Conservation (phyloP, 805 yeast species). For the Hanseniaspora jakobsenii region DNA sequence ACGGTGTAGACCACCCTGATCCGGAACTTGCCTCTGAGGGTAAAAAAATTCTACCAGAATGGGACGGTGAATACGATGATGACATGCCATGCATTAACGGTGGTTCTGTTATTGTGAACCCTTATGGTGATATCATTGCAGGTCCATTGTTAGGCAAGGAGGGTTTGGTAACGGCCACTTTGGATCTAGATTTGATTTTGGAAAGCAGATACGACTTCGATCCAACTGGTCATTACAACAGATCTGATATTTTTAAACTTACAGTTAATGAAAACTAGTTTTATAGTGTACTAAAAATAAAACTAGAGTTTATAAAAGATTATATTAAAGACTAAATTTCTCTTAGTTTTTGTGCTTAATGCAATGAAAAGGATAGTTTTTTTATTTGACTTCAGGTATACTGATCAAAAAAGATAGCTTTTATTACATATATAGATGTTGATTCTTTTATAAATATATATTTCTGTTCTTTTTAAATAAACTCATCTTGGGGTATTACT, state of each 20-base stretch:
- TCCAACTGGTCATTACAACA: conserved; percentile 34
- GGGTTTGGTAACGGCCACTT: conserved; percentile 33
- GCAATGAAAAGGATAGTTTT: too few species aligned
- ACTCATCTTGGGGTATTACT: too few species aligned
- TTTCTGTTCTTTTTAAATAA: too few species aligned
- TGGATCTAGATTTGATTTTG: conserved; percentile 30
- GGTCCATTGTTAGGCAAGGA: conserved; percentile 34
- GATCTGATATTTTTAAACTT: conserved; percentile 35
- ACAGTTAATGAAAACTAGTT: conserved; percentile 30
- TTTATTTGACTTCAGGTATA: too few species aligned
- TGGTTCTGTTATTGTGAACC: conserved; percentile 32
- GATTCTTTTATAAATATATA: too few species aligned
- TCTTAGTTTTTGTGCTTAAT: too few species aligned
- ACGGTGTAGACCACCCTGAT: conserved; percentile 20
- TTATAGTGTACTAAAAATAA: background rate
- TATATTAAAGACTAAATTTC: too few species aligned
- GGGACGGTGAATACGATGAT: conserved; percentile 26
- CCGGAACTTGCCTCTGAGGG: conserved; percentile 18
- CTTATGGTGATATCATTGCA: conserved; percentile 35
- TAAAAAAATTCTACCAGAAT: conserved; percentile 19
- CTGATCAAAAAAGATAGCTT: too few species aligned
- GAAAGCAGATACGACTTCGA: conserved; percentile 35
- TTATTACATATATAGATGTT: too few species aligned
- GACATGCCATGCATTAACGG: conserved; percentile 31
- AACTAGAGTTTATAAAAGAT: background rate